A percentile compares a stretch with the other conserved stretches of the same genome.
Evolutionary conservation across 176 grass and related monocot species (phyloP).

Genomic region (Triticum timopheevii): DNA sequence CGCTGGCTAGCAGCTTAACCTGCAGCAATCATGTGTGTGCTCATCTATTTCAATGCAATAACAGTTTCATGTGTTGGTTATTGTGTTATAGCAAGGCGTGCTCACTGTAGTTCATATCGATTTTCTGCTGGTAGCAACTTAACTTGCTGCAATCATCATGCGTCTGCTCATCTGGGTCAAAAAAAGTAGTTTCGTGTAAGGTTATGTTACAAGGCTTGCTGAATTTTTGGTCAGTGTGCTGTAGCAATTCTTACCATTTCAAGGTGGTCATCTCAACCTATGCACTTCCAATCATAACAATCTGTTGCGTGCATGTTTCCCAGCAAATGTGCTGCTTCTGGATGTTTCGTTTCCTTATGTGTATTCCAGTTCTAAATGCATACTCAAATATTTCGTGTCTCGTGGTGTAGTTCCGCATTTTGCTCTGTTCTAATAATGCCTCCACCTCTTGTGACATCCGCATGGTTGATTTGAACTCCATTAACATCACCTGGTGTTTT

Average conservation of each 20-base stretch:
- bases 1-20: no score
- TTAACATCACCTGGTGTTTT: not conserved
- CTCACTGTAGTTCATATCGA: not conserved
- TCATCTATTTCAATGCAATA: no score
- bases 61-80: no score
- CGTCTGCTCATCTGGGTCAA: not conserved
- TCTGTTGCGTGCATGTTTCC: not conserved
- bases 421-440: not conserved
- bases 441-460: not conserved
- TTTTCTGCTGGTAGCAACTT: not conserved
- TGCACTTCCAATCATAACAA: conserved; percentile 2
- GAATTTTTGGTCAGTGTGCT: not conserved
- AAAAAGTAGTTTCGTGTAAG: not conserved
- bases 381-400: not conserved
- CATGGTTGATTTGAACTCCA: not conserved
- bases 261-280: not conserved
- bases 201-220: conserved; percentile 6
- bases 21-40: no score
- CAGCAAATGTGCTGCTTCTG: conserved; percentile 13
- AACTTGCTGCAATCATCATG: not conserved
- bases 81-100: no score
- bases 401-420: not conserved
- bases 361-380: not conserved
- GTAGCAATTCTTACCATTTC: not conserved
- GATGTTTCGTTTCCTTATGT: not conserved